Percentiles rank a stretch among this genome's conserved stretches.
phyloP scores from a whole-genome alignment of 2,329 filamentous ascomycete species.

The Xylariaceae sp. region DNA sequence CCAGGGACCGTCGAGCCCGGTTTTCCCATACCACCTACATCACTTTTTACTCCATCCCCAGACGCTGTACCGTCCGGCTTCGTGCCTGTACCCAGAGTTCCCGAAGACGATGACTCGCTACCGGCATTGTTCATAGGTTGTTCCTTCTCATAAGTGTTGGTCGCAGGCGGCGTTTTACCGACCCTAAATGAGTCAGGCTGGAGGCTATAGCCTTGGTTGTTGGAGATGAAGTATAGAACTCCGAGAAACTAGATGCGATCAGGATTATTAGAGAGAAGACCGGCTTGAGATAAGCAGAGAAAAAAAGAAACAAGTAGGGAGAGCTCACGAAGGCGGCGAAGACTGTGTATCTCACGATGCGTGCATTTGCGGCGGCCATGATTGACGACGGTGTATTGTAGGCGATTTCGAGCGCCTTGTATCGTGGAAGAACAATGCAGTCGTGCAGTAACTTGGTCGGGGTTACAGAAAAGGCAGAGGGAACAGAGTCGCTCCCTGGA shows the following conservation, averaged over 20 bases:
- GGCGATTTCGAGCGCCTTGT: conserved; percentile 1
- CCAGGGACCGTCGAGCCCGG: conserved; percentile 25
- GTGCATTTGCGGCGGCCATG: conserved; percentile 73
- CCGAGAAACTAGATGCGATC: conserved; percentile 60
- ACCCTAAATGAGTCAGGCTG: conserved; percentile 38
- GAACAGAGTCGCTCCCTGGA: conserved; percentile 16
- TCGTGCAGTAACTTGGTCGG: conserved; percentile 3
- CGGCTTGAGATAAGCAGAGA: background rate
- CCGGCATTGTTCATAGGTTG: conserved; percentile 33
- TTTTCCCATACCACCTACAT: conserved; percentile 17
- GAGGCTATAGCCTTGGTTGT: conserved; percentile 60
- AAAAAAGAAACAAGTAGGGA: too few relatives aligned
- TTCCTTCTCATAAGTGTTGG: conserved; percentile 42
- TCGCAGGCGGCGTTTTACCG: conserved; percentile 40
- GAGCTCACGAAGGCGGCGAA: conserved; percentile 81
- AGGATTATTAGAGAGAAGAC: conserved; percentile 31
- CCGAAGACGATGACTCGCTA: conserved; percentile 37
- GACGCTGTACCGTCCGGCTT: conserved; percentile 25
- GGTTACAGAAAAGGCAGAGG: background rate
- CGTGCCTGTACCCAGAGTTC: conserved; percentile 30
- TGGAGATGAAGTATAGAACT: conserved; percentile 83
- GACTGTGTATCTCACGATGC: conserved; percentile 79
- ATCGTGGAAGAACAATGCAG: conserved; percentile 17
- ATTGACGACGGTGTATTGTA: conserved; percentile 32
- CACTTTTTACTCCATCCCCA: conserved; percentile 21